Percentiles rank a stretch among this genome's conserved stretches.
Conservation (phyloP, 176 grass and related monocot genomes). For the Alopecurus myosuroides region DNA sequence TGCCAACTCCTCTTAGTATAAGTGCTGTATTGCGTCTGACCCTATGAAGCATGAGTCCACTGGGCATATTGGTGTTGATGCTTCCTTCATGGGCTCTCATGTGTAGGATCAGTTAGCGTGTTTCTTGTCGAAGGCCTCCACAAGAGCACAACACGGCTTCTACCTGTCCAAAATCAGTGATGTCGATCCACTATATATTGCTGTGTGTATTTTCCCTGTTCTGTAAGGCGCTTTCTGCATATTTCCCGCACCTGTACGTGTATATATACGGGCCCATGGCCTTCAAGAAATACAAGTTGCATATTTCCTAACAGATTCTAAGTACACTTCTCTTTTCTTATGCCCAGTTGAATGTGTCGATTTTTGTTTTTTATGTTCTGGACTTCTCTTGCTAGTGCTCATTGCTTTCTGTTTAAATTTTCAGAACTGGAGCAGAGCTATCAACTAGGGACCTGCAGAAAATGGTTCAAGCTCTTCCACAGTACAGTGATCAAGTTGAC, state of each 20-base stretch:
- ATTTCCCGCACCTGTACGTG: neutral
- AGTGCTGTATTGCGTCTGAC: neutral
- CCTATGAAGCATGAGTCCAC: neutral
- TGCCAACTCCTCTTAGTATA: neutral
- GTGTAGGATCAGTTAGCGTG: neutral
- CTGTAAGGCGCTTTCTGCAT: neutral
- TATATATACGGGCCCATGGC: neutral
- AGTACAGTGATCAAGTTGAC: slow-evolving; percentile 97
- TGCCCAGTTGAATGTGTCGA: neutral
- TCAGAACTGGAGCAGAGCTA: slow-evolving; percentile 69
- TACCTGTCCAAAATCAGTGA: too few species aligned
- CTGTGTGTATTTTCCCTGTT: neutral
- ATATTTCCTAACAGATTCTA: neutral
- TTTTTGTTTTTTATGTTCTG: slow-evolving; percentile 12
- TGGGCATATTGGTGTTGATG: neutral
- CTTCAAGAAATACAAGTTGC: neutral
- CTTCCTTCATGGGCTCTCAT: neutral
- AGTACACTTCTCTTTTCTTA: neutral
- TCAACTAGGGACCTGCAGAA: slow-evolving; percentile 94
- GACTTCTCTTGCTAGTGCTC: neutral
- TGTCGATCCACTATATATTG: too few species aligned
- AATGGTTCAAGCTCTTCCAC: slow-evolving; percentile 90
- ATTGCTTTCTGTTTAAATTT: neutral
- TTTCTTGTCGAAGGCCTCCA: too few species aligned
- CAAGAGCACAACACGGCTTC: too few species aligned